Evolutionary conservation across 73 alveolate genomes (phyloP).

Genomic region (Tetrahymena thermophila): DNA sequence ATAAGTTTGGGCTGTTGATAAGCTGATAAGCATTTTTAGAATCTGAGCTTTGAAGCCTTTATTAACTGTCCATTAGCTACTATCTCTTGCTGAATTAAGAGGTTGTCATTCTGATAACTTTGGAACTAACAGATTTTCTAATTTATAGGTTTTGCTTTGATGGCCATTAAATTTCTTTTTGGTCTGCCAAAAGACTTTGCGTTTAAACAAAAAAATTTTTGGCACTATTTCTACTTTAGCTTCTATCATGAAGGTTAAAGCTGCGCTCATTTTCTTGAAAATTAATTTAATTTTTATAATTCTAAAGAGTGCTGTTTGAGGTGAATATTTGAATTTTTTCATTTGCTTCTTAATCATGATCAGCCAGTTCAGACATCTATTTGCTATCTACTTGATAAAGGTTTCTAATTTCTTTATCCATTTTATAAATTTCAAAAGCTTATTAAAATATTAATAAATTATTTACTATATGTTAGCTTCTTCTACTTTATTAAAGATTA

Average conservation of each 20-base stretch:
- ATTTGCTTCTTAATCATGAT: neutral
- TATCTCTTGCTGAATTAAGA: neutral
- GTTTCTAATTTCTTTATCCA: neutral
- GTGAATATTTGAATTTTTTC: neutral
- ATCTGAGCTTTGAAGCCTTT: neutral
- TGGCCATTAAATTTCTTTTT: neutral
- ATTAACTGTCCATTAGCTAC: neutral
- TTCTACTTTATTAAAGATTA: neutral
- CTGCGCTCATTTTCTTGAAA: neutral
- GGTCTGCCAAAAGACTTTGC: neutral
- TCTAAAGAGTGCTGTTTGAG: neutral
- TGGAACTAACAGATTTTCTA: neutral
- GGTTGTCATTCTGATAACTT: neutral
- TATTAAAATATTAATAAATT: neutral
- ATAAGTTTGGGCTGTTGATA: neutral
- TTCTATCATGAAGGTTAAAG: neutral
- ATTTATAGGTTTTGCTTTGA: neutral
- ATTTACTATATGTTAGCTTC: neutral
- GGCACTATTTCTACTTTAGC: neutral
- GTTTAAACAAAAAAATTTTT: neutral
- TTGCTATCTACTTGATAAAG: neutral
- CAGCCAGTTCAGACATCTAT: neutral
- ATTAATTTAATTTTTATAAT: too few relatives aligned
- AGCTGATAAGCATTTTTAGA: neutral
- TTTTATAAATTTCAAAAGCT: neutral